Percentiles rank a stretch among this genome's conserved stretches.
phyloP scores from a whole-genome alignment of 2,329 filamentous ascomycete species.

The Orbilia blumenaviensis region DNA sequence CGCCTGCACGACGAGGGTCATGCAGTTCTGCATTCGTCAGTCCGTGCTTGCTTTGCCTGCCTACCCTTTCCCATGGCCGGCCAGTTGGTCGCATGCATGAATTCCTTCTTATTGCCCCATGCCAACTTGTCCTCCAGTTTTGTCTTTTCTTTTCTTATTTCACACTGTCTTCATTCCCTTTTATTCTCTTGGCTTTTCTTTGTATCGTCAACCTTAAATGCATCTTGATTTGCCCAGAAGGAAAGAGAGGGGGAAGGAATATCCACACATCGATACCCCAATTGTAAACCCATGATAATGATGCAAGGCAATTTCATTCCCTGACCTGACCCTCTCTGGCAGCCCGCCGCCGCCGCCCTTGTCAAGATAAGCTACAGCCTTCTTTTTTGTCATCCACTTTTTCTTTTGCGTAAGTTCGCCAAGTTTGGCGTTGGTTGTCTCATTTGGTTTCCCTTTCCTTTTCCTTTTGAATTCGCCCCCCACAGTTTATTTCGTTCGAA shows the following conservation, averaged over 20 bases:
- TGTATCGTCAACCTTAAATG: conserved; percentile 13
- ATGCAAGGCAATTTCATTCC: conserved; percentile 20
- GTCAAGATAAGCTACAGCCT: conserved; percentile 54
- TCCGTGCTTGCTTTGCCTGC: conserved; percentile 18
- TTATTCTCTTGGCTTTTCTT: background rate
- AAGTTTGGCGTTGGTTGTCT: conserved; percentile 33
- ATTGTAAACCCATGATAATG: conserved; percentile 9
- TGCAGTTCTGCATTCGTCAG: conserved; percentile 39
- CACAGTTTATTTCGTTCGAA: no score
- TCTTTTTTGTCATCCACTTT: conserved; percentile 51
- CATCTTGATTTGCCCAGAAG: conserved; percentile 7
- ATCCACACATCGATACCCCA: background rate
- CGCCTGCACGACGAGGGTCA: conserved; percentile 19
- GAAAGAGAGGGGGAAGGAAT: background rate
- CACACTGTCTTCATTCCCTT: background rate
- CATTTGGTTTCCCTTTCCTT: background rate
- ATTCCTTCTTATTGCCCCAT: conserved; percentile 30
- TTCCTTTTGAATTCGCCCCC: background rate
- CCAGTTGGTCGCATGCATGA: conserved; percentile 20
- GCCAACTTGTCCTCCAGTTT: conserved; percentile 43
- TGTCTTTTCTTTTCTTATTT: conserved; percentile 2
- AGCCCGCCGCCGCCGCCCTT: background rate
- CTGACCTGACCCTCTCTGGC: background rate
- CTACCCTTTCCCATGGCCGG: background rate
- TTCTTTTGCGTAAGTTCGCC: conserved; percentile 50